Evolutionary conservation across 441 rosid genomes (phyloP).

Genomic region (Gossypium aridum): DNA sequence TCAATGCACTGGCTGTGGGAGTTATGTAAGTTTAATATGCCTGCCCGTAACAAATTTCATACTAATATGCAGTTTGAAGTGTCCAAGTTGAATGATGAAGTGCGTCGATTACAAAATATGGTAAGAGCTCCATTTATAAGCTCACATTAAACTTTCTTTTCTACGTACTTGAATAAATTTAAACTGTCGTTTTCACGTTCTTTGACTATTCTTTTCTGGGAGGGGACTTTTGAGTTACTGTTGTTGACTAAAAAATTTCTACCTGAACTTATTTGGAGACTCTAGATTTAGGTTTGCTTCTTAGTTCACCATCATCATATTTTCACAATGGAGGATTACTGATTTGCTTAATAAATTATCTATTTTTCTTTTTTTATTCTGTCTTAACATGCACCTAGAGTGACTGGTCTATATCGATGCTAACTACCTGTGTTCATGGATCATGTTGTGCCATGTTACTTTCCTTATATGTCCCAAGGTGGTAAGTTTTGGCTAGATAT

Average conservation of each 20-base stretch:
- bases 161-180: background rate
- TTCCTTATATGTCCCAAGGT: background rate
- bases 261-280: background rate
- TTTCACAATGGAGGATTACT: background rate
- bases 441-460: background rate
- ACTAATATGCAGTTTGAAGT: slow-evolving; percentile 56
- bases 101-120: slow-evolving; percentile 42
- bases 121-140: slow-evolving; percentile 27
- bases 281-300: background rate
- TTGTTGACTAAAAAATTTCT: background rate
- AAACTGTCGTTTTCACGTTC: background rate
- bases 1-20: background rate
- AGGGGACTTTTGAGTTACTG: background rate
- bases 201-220: background rate
- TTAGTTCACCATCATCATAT: background rate
- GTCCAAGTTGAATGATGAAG: slow-evolving; percentile 55
- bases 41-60: slow-evolving; percentile 8
- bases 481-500: background rate
- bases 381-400: background rate
- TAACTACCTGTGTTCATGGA: background rate
- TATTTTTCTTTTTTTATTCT: background rate
- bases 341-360: background rate
- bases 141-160: background rate
- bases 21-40: background rate
- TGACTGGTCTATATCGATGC: background rate